Percentiles rank a stretch among this genome's conserved stretches.
phyloP scores from a whole-genome alignment of 1,139 yeast species.

The Yamadazyma oceani region DNA sequence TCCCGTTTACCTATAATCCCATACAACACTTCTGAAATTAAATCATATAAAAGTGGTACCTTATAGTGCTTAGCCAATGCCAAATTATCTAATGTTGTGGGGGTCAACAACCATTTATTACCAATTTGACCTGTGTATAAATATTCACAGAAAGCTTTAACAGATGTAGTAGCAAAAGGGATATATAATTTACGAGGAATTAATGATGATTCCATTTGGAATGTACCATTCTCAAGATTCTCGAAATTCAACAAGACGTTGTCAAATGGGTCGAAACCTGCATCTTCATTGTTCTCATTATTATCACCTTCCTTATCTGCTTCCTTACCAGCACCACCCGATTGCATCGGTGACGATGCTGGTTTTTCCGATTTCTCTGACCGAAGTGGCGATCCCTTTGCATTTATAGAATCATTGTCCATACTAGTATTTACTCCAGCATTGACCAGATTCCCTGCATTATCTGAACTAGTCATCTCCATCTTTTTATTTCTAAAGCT shows the following conservation, averaged over 20 bases:
- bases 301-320: background rate
- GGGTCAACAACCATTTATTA: constrained; percentile 65
- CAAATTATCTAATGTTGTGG: constrained; percentile 65
- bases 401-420: background rate
- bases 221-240: constrained; percentile 32
- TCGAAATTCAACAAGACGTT: constrained; percentile 39
- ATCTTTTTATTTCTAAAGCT: background rate
- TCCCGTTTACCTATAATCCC: constrained; percentile 70
- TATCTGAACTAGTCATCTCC: constrained; percentile 3
- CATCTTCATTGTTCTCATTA: background rate
- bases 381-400: constrained; percentile 2
- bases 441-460: background rate
- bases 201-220: constrained; percentile 54
- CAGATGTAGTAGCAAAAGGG: constrained; percentile 62
- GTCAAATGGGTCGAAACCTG: constrained; percentile 18
- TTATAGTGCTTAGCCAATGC: constrained; percentile 62
- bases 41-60: constrained; percentile 66
- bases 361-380: background rate
- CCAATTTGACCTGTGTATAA: constrained; percentile 79
- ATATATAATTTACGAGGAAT: constrained; percentile 67
- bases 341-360: background rate
- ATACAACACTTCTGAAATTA: constrained; percentile 65
- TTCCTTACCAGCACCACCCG: constrained; percentile 1
- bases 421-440: too few relatives aligned
- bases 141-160: constrained; percentile 68